phyloP scores from a whole-genome alignment of 495 filamentous ascomycete genomes.

The Xylaria cubensis region DNA sequence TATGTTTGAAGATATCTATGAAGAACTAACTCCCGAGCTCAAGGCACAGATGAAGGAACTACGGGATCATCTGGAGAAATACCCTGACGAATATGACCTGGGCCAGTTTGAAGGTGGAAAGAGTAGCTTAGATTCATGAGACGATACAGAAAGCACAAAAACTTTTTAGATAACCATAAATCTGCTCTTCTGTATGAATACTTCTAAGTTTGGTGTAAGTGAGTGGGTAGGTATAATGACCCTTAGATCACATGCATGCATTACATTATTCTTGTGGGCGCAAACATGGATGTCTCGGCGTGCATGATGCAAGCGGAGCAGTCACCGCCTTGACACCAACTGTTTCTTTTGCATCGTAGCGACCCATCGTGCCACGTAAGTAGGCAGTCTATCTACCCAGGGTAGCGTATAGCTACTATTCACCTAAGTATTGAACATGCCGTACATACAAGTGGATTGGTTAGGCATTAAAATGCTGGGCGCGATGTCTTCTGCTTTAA shows the following conservation, averaged over 20 bases:
- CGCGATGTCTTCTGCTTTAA: neutral
- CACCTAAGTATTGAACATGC: neutral
- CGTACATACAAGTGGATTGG: neutral
- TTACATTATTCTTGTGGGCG: slow-evolving; percentile 16
- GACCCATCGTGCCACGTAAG: slow-evolving; percentile 25
- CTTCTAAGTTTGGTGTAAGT: neutral
- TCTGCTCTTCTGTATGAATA: neutral
- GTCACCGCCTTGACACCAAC: slow-evolving; percentile 6
- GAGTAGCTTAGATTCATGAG: slow-evolving; percentile 59
- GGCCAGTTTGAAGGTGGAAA: slow-evolving; percentile 77
- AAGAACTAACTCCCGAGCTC: slow-evolving; percentile 82
- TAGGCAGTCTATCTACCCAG: neutral
- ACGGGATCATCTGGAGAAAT: slow-evolving; percentile 76
- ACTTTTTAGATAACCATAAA: neutral
- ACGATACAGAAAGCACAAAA: neutral
- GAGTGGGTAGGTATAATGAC: slow-evolving; percentile 12
- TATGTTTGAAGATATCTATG: slow-evolving; percentile 89
- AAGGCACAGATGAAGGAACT: slow-evolving; percentile 80
- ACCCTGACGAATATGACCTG: slow-evolving; percentile 93
- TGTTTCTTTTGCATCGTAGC: neutral
- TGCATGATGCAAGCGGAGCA: slow-evolving; percentile 23
- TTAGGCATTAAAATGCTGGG: slow-evolving; percentile 14
- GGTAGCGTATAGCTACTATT: neutral
- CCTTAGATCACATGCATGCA: slow-evolving; percentile 1
- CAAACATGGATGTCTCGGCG: slow-evolving; percentile 5